Percentiles rank a stretch among this genome's conserved stretches.
These are phyloP conservation scores for Auriscalpium microsporum DNA, from an alignment of 768 basidiomycete genomes.

Conservation along the genomic window DNA sequence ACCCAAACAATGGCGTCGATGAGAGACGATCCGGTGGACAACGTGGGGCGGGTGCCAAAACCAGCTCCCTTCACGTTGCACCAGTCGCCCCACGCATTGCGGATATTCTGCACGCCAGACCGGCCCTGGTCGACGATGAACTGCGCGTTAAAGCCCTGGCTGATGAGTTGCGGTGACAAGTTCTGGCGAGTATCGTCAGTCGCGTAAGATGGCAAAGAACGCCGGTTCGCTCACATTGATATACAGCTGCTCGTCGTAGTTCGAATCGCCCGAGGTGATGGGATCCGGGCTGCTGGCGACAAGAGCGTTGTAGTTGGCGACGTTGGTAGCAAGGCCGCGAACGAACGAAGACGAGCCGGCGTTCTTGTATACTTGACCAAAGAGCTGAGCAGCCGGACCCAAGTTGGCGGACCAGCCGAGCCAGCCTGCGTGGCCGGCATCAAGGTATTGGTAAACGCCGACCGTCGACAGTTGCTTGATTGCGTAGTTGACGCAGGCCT, in stretches of 20 bases:
- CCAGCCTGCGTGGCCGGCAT: conserved; percentile 54
- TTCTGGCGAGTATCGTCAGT: too few relatives aligned
- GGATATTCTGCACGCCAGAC: conserved; percentile 54
- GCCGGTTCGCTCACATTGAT: conserved; percentile 33
- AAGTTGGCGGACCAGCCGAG: conserved; percentile 63
- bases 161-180: conserved; percentile 25
- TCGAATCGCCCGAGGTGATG: conserved; percentile 48
- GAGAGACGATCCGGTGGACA: conserved; percentile 41
- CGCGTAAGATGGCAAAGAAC: too few relatives aligned
- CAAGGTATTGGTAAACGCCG: conserved; percentile 54
- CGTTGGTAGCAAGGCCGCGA: conserved; percentile 49
- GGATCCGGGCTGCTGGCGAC: conserved; percentile 46
- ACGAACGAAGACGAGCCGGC: conserved; percentile 50
- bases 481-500: conserved; percentile 46
- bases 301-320: conserved; percentile 30
- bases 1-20: conserved; percentile 60
- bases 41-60: conserved; percentile 52
- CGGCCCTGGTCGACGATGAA: conserved; percentile 65
- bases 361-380: conserved; percentile 37
- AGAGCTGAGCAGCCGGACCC: conserved; percentile 47
- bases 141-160: conserved; percentile 44
- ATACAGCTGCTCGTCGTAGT: conserved; percentile 56
- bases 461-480: conserved; percentile 46
- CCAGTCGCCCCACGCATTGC: conserved; percentile 53
- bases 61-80: conserved; percentile 61